Evolutionary conservation across 2,329 filamentous ascomycete genomes (phyloP).

Genomic region (Trichoderma simmonsii): DNA sequence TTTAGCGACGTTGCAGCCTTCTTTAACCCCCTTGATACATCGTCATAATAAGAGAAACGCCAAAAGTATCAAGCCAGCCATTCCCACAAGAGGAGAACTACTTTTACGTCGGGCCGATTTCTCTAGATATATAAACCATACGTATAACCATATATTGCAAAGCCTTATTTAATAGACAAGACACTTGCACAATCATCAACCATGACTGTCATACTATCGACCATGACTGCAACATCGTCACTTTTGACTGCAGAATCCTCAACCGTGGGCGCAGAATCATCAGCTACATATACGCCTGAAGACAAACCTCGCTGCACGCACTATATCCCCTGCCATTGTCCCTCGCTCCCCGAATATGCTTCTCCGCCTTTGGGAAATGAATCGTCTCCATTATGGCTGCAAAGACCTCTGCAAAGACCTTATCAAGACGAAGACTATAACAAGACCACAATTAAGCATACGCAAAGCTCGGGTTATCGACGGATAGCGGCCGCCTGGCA

Average conservation of each 20-base stretch:
- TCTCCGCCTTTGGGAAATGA: background rate
- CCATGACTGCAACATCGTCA: background rate
- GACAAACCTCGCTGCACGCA: slow-evolving; percentile 11
- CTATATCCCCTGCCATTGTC: slow-evolving; percentile 12
- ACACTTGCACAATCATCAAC: background rate
- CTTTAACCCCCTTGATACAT: background rate
- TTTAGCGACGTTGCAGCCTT: slow-evolving; percentile 2
- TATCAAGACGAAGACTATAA: slow-evolving; percentile 8
- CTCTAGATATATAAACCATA: slow-evolving; percentile 1
- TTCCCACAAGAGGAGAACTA: background rate
- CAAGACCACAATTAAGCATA: background rate
- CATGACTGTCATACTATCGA: background rate
- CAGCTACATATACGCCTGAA: background rate
- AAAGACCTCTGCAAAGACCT: slow-evolving; percentile 3
- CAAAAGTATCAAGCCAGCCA: background rate
- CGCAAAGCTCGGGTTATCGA: background rate
- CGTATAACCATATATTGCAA: background rate
- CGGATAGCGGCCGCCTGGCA: background rate
- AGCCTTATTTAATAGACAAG: background rate
- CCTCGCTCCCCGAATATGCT: slow-evolving; percentile 9
- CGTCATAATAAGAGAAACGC: background rate
- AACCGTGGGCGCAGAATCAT: background rate
- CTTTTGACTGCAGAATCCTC: background rate
- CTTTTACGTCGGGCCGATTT: slow-evolving; percentile 7
- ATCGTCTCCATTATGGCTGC: slow-evolving; percentile 3